Evolutionary conservation across 257 asterid genomes (phyloP).

Genomic region (Galeopsis tetrahit): DNA sequence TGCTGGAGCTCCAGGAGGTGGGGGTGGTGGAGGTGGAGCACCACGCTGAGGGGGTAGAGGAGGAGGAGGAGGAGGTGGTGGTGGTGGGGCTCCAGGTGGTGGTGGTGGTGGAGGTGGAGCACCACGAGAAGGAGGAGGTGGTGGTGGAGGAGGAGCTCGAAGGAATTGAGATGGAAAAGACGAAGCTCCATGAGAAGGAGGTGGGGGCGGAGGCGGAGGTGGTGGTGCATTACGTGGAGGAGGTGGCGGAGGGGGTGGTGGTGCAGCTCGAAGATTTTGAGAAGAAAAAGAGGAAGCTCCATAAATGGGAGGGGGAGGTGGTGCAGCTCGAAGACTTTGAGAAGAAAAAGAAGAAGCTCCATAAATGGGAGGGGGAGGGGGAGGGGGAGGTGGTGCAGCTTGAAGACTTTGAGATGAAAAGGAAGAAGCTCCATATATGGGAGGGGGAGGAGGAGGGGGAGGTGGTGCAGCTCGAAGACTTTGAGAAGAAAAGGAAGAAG

Average conservation of each 20-base stretch:
- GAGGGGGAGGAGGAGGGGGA: constrained; percentile 34
- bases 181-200: constrained; percentile 28
- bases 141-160: constrained; percentile 36
- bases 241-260: constrained; percentile 45
- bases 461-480: constrained; percentile 33
- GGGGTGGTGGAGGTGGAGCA: constrained; percentile 29
- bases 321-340: constrained; percentile 34
- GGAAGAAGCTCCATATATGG: constrained; percentile 25
- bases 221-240: constrained; percentile 29
- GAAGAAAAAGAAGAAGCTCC: constrained; percentile 31
- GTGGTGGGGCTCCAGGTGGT: constrained; percentile 20
- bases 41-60: constrained; percentile 38
- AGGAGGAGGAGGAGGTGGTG: constrained; percentile 41
- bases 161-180: constrained; percentile 34
- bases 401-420: constrained; percentile 31
- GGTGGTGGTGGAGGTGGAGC: constrained; percentile 44
- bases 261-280: constrained; percentile 28
- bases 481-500: constrained; percentile 32
- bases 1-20: constrained; percentile 33
- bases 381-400: constrained; percentile 28
- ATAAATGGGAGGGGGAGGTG: constrained; percentile 18
- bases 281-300: constrained; percentile 39
- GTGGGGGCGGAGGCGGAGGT: constrained; percentile 42
- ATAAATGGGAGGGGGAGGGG: constrained; percentile 35
- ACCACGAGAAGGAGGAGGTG: constrained; percentile 34